Evolutionary conservation across 2,329 filamentous ascomycete species (phyloP).

Genomic region (Zymoseptoria brevis): DNA sequence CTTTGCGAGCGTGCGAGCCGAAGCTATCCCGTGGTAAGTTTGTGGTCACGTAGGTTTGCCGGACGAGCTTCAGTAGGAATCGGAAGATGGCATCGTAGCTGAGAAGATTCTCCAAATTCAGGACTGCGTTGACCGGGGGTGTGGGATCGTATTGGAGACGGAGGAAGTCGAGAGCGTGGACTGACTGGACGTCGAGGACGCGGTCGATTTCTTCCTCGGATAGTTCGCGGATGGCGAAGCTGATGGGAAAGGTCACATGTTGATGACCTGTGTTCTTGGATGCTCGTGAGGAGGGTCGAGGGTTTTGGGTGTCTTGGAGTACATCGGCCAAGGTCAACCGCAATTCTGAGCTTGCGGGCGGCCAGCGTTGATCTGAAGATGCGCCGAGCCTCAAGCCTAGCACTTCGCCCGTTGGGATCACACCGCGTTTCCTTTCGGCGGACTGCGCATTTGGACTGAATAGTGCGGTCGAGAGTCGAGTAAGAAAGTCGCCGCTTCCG

Average conservation of each 20-base stretch:
- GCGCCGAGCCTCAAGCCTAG: constrained; percentile 81
- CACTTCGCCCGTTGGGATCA: constrained; percentile 58
- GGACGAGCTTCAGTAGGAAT: constrained; percentile 64
- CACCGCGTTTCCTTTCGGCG: constrained; percentile 63
- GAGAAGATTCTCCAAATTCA: constrained; percentile 60
- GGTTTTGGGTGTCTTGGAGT: constrained; percentile 50
- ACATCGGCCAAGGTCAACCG: constrained; percentile 81
- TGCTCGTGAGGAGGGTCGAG: background rate
- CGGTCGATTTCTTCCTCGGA: constrained; percentile 68
- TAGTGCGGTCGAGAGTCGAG: constrained; percentile 69
- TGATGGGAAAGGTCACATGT: constrained; percentile 19
- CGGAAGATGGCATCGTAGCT: constrained; percentile 85
- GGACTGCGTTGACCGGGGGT: constrained; percentile 59
- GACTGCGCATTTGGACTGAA: constrained; percentile 78
- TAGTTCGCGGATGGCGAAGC: constrained; percentile 77
- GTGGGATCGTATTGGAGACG: constrained; percentile 77
- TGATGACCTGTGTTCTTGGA: constrained; percentile 45
- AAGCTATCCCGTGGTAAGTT: constrained; percentile 22
- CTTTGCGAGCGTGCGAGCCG: background rate
- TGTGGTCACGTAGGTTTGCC: constrained; percentile 56
- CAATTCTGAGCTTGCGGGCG: constrained; percentile 89
- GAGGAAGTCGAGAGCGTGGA: constrained; percentile 90
- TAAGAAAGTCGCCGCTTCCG: constrained; percentile 75
- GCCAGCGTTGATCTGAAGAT: constrained; percentile 65
- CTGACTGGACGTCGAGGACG: constrained; percentile 72